Conservation (phyloP, 2,329 filamentous ascomycete species). For the Diaporthe batatas region DNA sequence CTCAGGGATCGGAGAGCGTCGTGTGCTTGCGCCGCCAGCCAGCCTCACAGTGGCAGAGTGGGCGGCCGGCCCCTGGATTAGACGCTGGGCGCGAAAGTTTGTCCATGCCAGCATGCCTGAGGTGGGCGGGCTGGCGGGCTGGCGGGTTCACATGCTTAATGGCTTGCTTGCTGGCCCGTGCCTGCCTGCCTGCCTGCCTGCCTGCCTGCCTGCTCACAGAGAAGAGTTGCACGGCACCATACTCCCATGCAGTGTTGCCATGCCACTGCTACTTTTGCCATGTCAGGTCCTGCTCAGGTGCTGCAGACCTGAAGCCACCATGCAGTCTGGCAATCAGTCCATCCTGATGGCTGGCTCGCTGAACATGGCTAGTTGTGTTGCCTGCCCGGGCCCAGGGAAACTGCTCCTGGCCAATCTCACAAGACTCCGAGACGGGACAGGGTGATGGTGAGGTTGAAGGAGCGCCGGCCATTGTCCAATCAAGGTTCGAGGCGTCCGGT, state of each 20-base stretch:
- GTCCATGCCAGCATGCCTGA: neutral
- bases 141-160: constrained; percentile 17
- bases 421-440: constrained; percentile 13
- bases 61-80: neutral
- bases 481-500: neutral
- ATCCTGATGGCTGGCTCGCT: constrained; percentile 6
- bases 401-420: constrained; percentile 1
- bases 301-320: constrained; percentile 1
- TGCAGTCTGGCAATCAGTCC: neutral
- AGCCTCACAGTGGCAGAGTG: neutral
- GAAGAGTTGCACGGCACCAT: neutral
- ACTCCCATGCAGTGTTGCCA: constrained; percentile 14
- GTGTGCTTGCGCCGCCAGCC: neutral
- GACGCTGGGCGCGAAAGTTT: neutral
- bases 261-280: neutral
- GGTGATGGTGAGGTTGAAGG: neutral
- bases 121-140: too few relatives aligned
- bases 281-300: constrained; percentile 21
- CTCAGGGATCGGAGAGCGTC: neutral
- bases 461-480: constrained; percentile 26
- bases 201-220: neutral
- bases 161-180: neutral
- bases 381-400: constrained; percentile 9
- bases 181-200: too few relatives aligned
- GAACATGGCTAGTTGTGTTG: constrained; percentile 1